These are phyloP conservation scores for Eucalyptus cloeziana DNA, from an alignment of 345 rosid species.

Conservation along the genomic window DNA sequence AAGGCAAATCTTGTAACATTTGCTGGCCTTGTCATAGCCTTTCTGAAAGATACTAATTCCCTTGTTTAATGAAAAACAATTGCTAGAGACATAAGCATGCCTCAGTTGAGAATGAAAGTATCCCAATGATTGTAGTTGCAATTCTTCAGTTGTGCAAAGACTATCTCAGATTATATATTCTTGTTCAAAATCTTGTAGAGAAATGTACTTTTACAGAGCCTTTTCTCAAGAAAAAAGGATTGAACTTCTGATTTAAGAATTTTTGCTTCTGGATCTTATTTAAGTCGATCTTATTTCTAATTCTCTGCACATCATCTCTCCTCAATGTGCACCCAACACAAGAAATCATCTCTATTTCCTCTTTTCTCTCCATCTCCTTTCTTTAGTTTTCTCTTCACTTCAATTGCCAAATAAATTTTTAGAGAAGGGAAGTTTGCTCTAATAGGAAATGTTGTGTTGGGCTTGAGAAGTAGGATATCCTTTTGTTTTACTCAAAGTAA, in stretches of 20 bases:
- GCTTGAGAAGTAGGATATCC: neutral
- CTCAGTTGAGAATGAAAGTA: neutral
- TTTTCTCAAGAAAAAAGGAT: neutral
- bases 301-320: neutral
- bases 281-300: neutral
- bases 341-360: neutral
- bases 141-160: neutral
- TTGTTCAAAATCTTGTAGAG: slow-evolving; percentile 45
- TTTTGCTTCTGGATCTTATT: neutral
- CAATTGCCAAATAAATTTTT: neutral
- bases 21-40: neutral
- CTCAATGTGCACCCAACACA: neutral
- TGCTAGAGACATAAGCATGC: neutral
- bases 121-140: neutral
- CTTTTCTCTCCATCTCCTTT: neutral
- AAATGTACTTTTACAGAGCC: neutral
- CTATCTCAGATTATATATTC: slow-evolving; percentile 28
- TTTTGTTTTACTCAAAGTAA: neutral
- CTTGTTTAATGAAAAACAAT: neutral
- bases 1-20: neutral
- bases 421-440: neutral
- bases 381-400: neutral
- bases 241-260: neutral
- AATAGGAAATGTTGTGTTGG: neutral
- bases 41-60: neutral